Base-by-base conservation (phyloP, 768 basidiomycete species). In the Russula sp. region DNA sequence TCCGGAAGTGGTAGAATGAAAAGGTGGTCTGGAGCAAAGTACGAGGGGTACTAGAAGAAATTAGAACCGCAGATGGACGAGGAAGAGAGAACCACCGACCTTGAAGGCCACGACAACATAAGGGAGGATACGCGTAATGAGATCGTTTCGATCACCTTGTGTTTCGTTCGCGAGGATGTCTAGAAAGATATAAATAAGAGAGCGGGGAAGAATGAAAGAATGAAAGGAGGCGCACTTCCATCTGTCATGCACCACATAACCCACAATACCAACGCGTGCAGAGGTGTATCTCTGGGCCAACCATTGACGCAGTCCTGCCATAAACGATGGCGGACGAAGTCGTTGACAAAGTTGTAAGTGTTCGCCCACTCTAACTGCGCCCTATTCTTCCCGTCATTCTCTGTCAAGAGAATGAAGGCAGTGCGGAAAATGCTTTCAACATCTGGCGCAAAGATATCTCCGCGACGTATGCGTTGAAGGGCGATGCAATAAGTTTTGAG, bases 321-420 rank as follows among this genome's bases (percentile, higher is more conserved):
- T 32, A 86, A 73, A 7, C 77, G 76, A n/a, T 68, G 68, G 36
- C 75, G 76, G 39, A 84, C 69, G 59, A 78, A 82, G 1, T 58
- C 20, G 50, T 80, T 76, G 9, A 82, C 74, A 46, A 80, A 83
- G 5, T 62, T 63, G 41, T 77, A 75, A 3, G 84, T 74, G 4
- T 79, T 78, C 0, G 82, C 85, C 25, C 72, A 74, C 59, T 79
- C 64, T 51, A 88, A 79, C 71, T 84, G 84, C 4, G 66, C 72
- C 39, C 76, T 75, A 69, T 89, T 89, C 69, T 78, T 79, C 38
- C 85, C 85, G 71, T 88, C 86, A 72, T 86, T 83, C 64, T 88
- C 87, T 4, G 81, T 72, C 70, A 85, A 70, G 77, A 89, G 80
- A 46, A 85, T 67, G 55, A 79, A 82, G 6, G 77, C 76, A 0